Evolutionary conservation across 192 early-diverging fungal species (phyloP), one percentile per base, ranked within the genome.

Genomic region (Irineochytrium annulatum): DNA sequence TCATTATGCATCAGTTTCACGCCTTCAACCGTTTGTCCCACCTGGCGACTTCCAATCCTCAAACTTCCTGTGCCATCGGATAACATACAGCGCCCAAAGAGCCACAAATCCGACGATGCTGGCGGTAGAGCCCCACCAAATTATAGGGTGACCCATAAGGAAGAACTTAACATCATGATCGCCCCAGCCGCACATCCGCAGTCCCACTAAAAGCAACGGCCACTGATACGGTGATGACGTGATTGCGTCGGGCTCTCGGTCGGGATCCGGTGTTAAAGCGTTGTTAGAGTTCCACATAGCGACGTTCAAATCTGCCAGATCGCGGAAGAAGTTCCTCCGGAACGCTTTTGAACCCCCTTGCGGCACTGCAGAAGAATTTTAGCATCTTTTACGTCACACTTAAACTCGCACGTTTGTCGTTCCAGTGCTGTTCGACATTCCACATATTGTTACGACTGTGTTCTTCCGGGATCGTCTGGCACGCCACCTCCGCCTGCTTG

Each of bases 221-320:
- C 95, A 99, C 54, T 97, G 88, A 28, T 65, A 75, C 0, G 97
- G 94, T 37, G 60, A 45, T 14, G 92, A 95, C 16, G 89, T 83
- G 2, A 98, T 58, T 0, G 63, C 57, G 63, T 95, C 94, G 33
- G 75, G 75, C 61, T 91, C 83, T 72, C 94, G 95, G 69, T 95
- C 91, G n/a, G 86, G 87, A 63, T 97, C 91, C 0, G 91, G 91
- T 41, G 90, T 79, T 60, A 99, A 74, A 5, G 93, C 94, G 67
- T 97, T 99, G 78, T 99, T 99, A 11, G 88, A 86, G 0, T 85
- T 86, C 86, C 91, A 94, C 95, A 98, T 98, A 6, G 87, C 91
- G 13, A 90, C 80, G 64, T 97, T 97, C 53, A 97, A 71, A 59
- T 91, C 90, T 55, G 86, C 74, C 70, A 97, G 90, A 69, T 97